Evolutionary conservation across 768 basidiomycete species (phyloP).

Genomic region (Saitozyma podzolica): DNA sequence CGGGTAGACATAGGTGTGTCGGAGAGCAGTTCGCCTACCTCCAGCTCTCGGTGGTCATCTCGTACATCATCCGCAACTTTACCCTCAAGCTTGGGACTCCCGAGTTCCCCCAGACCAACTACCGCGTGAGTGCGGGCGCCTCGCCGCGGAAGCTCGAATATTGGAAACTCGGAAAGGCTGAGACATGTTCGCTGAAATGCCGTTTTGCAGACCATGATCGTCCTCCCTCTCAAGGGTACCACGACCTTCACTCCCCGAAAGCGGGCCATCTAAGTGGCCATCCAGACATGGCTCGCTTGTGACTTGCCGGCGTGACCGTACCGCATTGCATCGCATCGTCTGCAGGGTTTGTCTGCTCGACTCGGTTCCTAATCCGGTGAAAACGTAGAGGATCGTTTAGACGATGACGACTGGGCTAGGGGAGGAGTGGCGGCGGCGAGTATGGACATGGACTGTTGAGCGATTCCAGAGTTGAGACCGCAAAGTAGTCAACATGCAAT

Average conservation of each 20-base stretch:
- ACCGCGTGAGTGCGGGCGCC: conserved; percentile 65
- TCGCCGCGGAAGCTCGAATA: neutral
- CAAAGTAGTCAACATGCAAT: no score
- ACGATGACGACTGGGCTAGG: no score
- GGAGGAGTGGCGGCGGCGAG: no score
- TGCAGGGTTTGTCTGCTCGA: no score
- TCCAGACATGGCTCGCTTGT: no score
- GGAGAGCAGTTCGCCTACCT: conserved; percentile 80
- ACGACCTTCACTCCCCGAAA: conserved; percentile 36
- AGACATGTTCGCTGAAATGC: neutral
- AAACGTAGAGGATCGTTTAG: no score
- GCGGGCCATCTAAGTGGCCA: conserved; percentile 18
- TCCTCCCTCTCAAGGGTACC: conserved; percentile 62
- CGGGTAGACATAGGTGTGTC: conserved; percentile 74
- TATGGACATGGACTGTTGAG: no score
- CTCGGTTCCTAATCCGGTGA: no score
- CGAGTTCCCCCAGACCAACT: conserved; percentile 78
- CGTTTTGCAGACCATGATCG: conserved; percentile 78
- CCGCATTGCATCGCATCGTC: no score
- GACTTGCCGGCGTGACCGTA: no score
- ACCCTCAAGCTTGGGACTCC: conserved; percentile 68
- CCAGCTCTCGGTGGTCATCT: conserved; percentile 81
- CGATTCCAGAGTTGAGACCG: no score
- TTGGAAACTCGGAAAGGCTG: neutral
- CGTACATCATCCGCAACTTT: conserved; percentile 72